Conservation (phyloP, 345 rosid species). For the Eucalyptus erythrocorys region DNA sequence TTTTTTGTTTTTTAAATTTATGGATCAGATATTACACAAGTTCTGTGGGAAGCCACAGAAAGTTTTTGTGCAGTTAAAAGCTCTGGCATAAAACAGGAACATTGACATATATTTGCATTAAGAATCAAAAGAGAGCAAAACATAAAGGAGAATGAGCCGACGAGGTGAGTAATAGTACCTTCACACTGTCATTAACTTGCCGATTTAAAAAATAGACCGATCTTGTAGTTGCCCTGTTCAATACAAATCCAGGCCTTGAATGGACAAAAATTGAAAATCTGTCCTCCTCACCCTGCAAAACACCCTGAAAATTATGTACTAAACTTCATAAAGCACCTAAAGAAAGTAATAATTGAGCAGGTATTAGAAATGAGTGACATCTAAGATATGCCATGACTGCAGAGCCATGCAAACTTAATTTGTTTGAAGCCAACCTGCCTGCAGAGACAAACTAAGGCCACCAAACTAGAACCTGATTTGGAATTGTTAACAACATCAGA, state of each 20-base stretch:
- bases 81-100: neutral
- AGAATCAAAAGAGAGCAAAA: neutral
- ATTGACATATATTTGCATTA: neutral
- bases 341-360: neutral
- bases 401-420: neutral
- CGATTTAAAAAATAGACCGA: slow-evolving; percentile 60
- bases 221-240: slow-evolving; percentile 74
- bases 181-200: slow-evolving; percentile 84
- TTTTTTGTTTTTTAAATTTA: neutral
- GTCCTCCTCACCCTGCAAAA: slow-evolving; percentile 62
- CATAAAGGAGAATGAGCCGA: neutral
- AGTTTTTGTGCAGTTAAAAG: neutral
- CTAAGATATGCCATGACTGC: neutral
- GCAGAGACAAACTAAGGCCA: neutral
- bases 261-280: slow-evolving; percentile 82
- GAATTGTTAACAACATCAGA: neutral
- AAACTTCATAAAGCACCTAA: neutral
- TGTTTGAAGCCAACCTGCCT: neutral
- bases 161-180: slow-evolving; percentile 29
- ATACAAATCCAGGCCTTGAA: slow-evolving; percentile 87
- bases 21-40: neutral
- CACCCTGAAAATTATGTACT: neutral
- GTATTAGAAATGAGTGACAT: neutral
- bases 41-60: neutral
- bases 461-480: neutral